Evolutionary conservation across 768 basidiomycete genomes (phyloP), one percentile per base, ranked within the genome.

Genomic region (Pisolithus albus): DNA sequence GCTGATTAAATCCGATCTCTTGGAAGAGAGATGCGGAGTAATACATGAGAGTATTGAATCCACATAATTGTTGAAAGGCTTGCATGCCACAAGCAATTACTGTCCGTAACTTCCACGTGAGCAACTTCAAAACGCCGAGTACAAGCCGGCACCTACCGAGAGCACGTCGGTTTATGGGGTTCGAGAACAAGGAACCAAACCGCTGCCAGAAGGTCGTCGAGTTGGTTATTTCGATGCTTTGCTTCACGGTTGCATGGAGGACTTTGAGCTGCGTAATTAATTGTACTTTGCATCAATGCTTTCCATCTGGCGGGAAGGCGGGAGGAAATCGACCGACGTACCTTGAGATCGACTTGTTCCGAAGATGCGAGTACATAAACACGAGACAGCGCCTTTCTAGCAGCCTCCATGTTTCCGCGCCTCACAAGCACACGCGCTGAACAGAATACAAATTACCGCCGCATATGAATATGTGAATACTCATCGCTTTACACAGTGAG

Each of bases 51-150:
- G 88, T 88, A 60, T 91, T 90, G 73, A 89, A 90, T 2, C 89
- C 89, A 54, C 82, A 90, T 0, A 91, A 74, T 62, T 91, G 89
- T 61, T 92, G 89, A 67, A 82, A 84, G 0, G 84, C 87, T 69
- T 91, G 88, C 66, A 91, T 80, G 41, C 85, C 88, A 61, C 86
- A 87, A 9, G 79, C 84, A 13, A 92, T 75, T 56, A 86, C 85
- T 88, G 51, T 11, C 46, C 21, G 36, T 11, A 50, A 15, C 40
- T 15, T 18, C 28, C 19, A 23, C 3, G 42, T 43, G 13, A 43
- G 19, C 28, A 42, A 18, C 30, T 21, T 9, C 2, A 19, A 5
- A 26, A 23, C 0, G n/a, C 16, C 21, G 50, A 43, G 21, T 34
- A 54, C 9, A 10, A 24, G 48, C n/a, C n/a, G 21, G 5, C 71